Evolutionary conservation across 2,329 filamentous ascomycete species (phyloP).

Genomic region (Gremmenia infestans): DNA sequence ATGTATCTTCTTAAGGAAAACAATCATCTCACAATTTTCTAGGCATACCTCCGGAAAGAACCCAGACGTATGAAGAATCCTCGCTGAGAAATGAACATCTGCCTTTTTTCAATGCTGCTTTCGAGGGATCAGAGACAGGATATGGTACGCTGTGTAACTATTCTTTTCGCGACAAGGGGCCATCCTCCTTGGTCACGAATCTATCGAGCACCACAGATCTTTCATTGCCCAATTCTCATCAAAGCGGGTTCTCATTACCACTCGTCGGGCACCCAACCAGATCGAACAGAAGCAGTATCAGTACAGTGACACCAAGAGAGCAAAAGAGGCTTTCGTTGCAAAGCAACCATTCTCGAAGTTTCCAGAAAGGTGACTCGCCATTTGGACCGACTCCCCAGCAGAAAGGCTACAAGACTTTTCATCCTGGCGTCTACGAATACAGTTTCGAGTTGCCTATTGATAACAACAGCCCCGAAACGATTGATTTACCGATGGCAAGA

Average conservation of each 20-base stretch:
- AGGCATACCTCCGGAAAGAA: slow-evolving; percentile 83
- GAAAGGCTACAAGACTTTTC: slow-evolving; percentile 67
- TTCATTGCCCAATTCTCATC: slow-evolving; percentile 2
- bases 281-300: slow-evolving; percentile 25
- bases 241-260: slow-evolving; percentile 21
- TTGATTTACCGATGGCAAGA: slow-evolving; percentile 64
- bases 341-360: slow-evolving; percentile 62
- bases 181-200: slow-evolving; percentile 26
- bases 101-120: slow-evolving; percentile 83
- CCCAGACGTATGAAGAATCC: slow-evolving; percentile 78
- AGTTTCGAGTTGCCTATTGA: slow-evolving; percentile 83
- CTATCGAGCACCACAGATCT: slow-evolving; percentile 11
- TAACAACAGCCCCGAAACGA: slow-evolving; percentile 66
- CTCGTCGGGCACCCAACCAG: slow-evolving; percentile 14
- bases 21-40: slow-evolving; percentile 1
- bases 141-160: slow-evolving; percentile 61
- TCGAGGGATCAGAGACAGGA: slow-evolving; percentile 51
- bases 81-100: slow-evolving; percentile 82
- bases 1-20: not conserved
- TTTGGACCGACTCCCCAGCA: slow-evolving; percentile 51
- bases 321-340: slow-evolving; percentile 58
- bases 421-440: slow-evolving; percentile 36
- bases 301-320: slow-evolving; percentile 23
- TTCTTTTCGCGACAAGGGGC: slow-evolving; percentile 30
- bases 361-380: slow-evolving; percentile 57